Evolutionary conservation across 441 rosid genomes (phyloP), one percentile per base, ranked within the genome.

Genomic region (Populus hybrid): DNA sequence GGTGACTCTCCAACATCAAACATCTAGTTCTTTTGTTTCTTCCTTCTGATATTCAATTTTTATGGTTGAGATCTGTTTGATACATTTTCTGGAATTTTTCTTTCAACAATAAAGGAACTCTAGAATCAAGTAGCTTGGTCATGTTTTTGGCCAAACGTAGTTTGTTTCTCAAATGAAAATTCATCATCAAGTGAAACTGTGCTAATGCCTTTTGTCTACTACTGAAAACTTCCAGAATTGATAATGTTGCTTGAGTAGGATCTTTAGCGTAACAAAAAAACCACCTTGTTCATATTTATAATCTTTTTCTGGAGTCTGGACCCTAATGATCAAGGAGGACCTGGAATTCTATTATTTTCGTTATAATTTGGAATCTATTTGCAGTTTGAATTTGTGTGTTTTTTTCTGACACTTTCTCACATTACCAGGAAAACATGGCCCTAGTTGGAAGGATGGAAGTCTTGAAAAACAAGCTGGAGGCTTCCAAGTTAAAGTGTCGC

Each of bases 351-450:
- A 4, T 12, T 65, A 10, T 32, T 38, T 23, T 65, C 6, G 10
- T 4, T 77, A 24, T 9, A 42, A 38, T 53, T 9, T 70, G 34
- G 20, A 42, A 38, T 24, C 24, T 16, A 71, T 68, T 53, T 32
- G 75, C 26, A 40, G 69, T 81, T 76, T 83, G 38, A 68, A 23
- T 66, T 70, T 78, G 21, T 36, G 36, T 67, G 24, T 67, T 35
- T 63, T 40, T 61, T 75, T 68, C 68, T 81, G 6, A 75, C 67
- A 67, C 71, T 18, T 76, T 75, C 16, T 20, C 7, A 32, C 35
- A 2, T 84, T 75, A n/a, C 70, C 90, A 95, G 99, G 96, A 89
- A 87, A 93, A 92, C 78, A 77, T 71, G 42, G 97, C 84, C 21
- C 82, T 95, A 81, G 86, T 86, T 18, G 80, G 66, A 73, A 82